Conservation (phyloP, 2,329 filamentous ascomycete genomes). For the Ceratocystis diversiconidia region DNA sequence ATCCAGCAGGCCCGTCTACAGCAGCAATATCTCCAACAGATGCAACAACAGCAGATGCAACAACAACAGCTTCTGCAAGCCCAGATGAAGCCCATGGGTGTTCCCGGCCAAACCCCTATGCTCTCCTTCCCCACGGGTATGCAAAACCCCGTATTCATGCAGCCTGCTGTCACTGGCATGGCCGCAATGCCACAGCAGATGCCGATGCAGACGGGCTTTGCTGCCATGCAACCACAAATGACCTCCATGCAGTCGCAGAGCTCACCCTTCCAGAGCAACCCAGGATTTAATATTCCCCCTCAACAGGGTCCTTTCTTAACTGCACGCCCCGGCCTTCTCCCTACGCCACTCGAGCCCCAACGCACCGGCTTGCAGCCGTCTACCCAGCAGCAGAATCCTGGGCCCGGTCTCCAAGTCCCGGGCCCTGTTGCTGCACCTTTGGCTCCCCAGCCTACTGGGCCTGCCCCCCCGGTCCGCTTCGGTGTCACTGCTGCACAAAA, state of each 20-base stretch:
- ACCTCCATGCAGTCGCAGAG: conserved; percentile 44
- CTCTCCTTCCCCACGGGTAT: conserved; percentile 27
- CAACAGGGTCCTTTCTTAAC: conserved; percentile 16
- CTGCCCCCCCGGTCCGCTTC: conserved; percentile 77
- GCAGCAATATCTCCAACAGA: conserved; percentile 41
- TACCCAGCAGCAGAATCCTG: conserved; percentile 30
- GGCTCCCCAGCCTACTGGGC: conserved; percentile 38
- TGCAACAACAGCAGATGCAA: conserved; percentile 30
- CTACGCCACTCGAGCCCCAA: conserved; percentile 46
- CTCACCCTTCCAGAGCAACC: conserved; percentile 16
- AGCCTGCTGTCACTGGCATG: conserved; percentile 36
- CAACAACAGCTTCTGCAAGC: conserved; percentile 29
- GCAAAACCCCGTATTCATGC: conserved; percentile 28
- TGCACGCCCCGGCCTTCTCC: conserved; percentile 30
- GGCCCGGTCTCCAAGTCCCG: neutral
- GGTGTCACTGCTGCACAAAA: conserved; percentile 64
- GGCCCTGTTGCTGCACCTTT: conserved; percentile 13
- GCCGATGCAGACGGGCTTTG: conserved; percentile 30
- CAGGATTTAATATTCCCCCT: conserved; percentile 21
- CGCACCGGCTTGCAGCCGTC: conserved; percentile 36
- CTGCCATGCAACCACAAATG: conserved; percentile 43
- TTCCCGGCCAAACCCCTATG: conserved; percentile 23
- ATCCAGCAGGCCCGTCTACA: conserved; percentile 53
- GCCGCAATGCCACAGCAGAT: conserved; percentile 26
- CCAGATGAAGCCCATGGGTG: conserved; percentile 26